Conservation (phyloP, 2,329 filamentous ascomycete genomes). For the Boeremia lycopersici region DNA sequence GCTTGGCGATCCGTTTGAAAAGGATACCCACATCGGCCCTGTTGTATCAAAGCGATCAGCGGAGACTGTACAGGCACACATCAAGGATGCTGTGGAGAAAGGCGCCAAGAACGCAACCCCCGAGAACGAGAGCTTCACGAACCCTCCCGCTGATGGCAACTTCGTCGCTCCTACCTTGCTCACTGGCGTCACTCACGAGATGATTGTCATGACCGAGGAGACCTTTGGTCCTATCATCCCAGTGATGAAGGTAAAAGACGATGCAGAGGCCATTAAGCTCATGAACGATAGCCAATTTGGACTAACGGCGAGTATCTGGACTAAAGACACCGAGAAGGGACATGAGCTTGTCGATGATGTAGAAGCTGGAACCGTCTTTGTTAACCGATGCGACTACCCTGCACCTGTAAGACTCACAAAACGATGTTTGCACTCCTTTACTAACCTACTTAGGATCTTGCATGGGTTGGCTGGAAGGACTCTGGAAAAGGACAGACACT, state of each 20-base stretch:
- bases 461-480: slow-evolving; percentile 98
- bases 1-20: slow-evolving; percentile 84
- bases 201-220: slow-evolving; percentile 91
- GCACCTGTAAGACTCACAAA: slow-evolving; percentile 72
- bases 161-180: slow-evolving; percentile 87
- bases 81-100: slow-evolving; percentile 80
- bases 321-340: slow-evolving; percentile 78
- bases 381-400: slow-evolving; percentile 92
- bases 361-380: slow-evolving; percentile 93
- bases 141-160: slow-evolving; percentile 78
- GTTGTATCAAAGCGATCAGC: slow-evolving; percentile 83
- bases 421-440: background rate
- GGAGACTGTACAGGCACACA: slow-evolving; percentile 75
- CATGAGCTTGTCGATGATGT: slow-evolving; percentile 79
- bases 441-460: slow-evolving; percentile 69
- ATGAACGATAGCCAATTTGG: slow-evolving; percentile 98
- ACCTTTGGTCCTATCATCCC: slow-evolving; percentile 94
- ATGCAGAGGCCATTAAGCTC: slow-evolving; percentile 78
- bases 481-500: slow-evolving; percentile 91
- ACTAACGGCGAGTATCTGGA: slow-evolving; percentile 96
- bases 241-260: slow-evolving; percentile 81
- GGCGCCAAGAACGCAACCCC: slow-evolving; percentile 87
- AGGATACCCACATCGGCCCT: slow-evolving; percentile 81
- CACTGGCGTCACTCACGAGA: slow-evolving; percentile 77
- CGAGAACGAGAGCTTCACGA: slow-evolving; percentile 76